Evolutionary conservation across 2,329 filamentous ascomycete species (phyloP).

Genomic region (Epichloe sp.): DNA sequence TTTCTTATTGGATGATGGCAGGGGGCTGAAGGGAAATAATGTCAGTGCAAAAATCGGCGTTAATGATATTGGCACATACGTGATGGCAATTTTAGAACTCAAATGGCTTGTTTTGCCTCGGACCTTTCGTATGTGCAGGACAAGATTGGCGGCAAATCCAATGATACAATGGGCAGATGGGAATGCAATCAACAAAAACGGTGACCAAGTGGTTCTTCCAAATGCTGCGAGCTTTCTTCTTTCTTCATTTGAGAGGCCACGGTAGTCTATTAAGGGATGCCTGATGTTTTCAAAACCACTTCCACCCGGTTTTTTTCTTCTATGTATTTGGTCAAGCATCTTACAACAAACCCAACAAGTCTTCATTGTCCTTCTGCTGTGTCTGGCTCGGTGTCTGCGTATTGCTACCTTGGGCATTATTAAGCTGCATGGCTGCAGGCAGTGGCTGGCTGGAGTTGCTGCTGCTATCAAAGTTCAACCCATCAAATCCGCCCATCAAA

Average conservation of each 20-base stretch:
- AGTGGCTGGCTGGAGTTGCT: slow-evolving; percentile 43
- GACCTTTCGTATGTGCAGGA: too few species aligned
- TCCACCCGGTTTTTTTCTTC: neutral
- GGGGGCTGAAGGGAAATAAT: neutral
- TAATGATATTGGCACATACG: too few species aligned
- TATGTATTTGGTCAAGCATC: neutral
- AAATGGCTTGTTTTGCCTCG: too few species aligned
- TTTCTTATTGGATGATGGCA: neutral
- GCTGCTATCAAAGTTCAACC: slow-evolving; percentile 56
- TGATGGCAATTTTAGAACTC: too few species aligned
- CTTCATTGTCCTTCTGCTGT: slow-evolving; percentile 46
- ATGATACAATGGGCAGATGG: too few species aligned
- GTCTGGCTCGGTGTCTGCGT: slow-evolving; percentile 21
- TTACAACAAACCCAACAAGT: slow-evolving; percentile 37
- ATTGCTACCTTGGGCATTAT: slow-evolving; percentile 18
- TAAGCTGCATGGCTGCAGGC: slow-evolving; percentile 47
- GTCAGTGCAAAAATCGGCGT: neutral
- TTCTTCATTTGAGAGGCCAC: neutral
- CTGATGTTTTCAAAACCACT: neutral
- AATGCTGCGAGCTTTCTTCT: too few species aligned
- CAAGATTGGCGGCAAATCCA: too few species aligned
- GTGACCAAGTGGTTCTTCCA: too few species aligned
- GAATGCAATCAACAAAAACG: too few species aligned
- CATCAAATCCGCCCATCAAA: slow-evolving; percentile 78
- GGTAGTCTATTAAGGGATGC: slow-evolving; percentile 1